Conservation (phyloP, 169 alveolate genomes). For the Ichthyophthirius multifiliis region DNA sequence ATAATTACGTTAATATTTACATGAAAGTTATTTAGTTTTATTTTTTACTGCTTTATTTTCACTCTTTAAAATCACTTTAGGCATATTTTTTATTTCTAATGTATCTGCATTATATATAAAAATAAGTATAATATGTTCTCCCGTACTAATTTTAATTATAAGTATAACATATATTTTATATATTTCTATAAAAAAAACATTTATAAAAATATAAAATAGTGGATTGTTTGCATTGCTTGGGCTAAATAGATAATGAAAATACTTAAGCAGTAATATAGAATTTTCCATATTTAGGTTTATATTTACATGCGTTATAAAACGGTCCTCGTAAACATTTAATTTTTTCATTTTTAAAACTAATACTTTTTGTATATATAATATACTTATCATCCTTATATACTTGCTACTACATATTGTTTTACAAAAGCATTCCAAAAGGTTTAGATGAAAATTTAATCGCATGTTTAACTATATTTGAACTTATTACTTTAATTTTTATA, state of each 20-base stretch:
- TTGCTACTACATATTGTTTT: not conserved
- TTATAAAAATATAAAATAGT: not conserved
- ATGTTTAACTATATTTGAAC: conserved; percentile 5
- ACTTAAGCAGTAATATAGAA: not conserved
- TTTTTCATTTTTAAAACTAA: not conserved
- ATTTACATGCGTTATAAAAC: not conserved
- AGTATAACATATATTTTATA: not conserved
- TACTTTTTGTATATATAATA: conserved; percentile 8
- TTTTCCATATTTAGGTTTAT: conserved; percentile 28
- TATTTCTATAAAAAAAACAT: too few relatives aligned
- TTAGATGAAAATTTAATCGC: conserved; percentile 28
- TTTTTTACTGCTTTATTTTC: not conserved
- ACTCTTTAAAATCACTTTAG: not conserved
- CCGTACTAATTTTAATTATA: not conserved
- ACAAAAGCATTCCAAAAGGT: conserved; percentile 15
- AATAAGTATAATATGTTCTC: conserved; percentile 24
- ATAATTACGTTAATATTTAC: not conserved
- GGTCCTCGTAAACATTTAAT: not conserved
- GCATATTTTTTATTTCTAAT: not conserved
- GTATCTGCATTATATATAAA: conserved; percentile 22
- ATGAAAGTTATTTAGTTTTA: too few relatives aligned
- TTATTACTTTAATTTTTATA: not conserved
- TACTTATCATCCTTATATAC: conserved; percentile 6
- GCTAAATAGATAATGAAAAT: not conserved
- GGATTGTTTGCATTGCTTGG: not conserved